Evolutionary conservation across 306 rosid species (phyloP), one percentile per base, ranked within the genome.

Genomic region (Dryas alaskensis): DNA sequence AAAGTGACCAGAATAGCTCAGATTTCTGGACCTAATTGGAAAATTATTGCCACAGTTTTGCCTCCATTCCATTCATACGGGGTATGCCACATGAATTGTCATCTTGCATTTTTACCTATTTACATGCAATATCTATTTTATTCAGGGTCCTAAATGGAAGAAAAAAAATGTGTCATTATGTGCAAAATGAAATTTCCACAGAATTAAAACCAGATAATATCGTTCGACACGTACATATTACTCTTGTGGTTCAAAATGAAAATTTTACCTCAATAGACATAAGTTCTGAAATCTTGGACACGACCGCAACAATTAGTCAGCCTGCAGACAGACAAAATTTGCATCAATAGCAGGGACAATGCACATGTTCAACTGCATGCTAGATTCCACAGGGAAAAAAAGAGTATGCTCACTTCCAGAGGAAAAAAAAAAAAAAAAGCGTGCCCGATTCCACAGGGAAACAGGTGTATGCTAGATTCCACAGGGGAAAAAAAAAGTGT

Each of bases 211-310:
- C 10, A 44, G 19, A 19, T 43, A 7, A 53, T 19, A 25, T 2
- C 10, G 45, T 8, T 7, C 7, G 0, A 50, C 3, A 1, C 6
- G 8, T 17, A 43, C 42, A 69, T 52, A 39, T 6, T 49, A 25
- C 7, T 65, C 22, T 10, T 46, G 46, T 11, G 17, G 69, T 51
- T 69, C 45, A 51, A 69, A 54, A 11, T 39, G 69, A 73, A 76
- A 54, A 58, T 60, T 73, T 81, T 87, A 92, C 97, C 96, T 92
- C 87, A 73, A 50, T 46, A 80, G 82, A 50, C 62, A 65, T 65
- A 69, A 78, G 70, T 69, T 73, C 71, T 73, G 72, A 81, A 76
- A 59, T 80, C 81, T 67, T 63, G 73, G 80, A 74, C 67, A 54
- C 67, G 69, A 50, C 13, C 65, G 68, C 62, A 69, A 63, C 42